Evolutionary conservation across 129 eudicot genomes (phyloP), one percentile per base, ranked within the genome.

Genomic region (Calendula officinalis): DNA sequence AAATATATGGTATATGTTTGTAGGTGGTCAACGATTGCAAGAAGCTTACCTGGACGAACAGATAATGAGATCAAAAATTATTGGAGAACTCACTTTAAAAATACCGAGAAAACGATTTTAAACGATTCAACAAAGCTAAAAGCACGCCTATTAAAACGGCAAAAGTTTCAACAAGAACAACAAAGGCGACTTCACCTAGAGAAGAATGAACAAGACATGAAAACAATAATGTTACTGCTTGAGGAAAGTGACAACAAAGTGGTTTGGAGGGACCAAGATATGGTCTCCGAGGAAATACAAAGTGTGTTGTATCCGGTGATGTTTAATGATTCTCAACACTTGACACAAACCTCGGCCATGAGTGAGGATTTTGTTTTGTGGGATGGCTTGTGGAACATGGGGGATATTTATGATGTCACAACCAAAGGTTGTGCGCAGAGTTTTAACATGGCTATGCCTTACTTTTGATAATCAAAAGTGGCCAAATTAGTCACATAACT

Each of bases 11-110:
- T 46, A 0, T 64, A 3, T 63, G 41, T 40, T 54, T 55, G 39
- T 48, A 90, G 97, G 75, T 90, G 97, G 97, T 90, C 97, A 36
- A 86, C 95, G 17, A 86, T 90, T 56, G 97, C 97, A 27, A 70
- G 92, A 71, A 86, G 95, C 68, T 74, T 90, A 50, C 94, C 94
- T 4, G 97, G 97, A 71, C 72, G 97, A 71, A 89, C 97, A 1
- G 97, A 89, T 74, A 89, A 89, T 43, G 97, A 89, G 59, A 90
- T 90, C 43, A 90, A 90, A 66, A 90, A 90, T 71, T 90, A 90
- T 12, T 90, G 97, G 97, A 73, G 95, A 62, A 90, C 97, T 40
- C 95, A 90, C 75, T 90, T 90, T 77, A 90, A 90, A 73, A 90
- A 90, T 44, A 86, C 87, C 73, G 65, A 52, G 3, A 78, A 78